Percentiles rank a stretch among this genome's conserved stretches.
Evolutionary conservation across 805 yeast species (phyloP).

Genomic region (Cyberlindnera bimundalis): DNA sequence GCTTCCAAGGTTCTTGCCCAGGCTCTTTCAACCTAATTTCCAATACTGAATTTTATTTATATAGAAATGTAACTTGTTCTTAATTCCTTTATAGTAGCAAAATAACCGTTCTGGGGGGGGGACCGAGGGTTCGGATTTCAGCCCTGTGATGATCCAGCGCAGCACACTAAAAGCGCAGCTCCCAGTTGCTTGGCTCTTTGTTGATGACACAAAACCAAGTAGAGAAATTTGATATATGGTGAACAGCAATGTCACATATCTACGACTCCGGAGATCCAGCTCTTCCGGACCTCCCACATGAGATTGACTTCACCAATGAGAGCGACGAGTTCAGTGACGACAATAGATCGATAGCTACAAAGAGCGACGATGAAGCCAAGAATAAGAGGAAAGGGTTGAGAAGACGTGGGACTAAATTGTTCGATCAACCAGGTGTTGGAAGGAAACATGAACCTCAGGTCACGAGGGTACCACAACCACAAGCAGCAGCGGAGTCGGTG

Average conservation of each 20-base stretch:
- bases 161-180: background rate
- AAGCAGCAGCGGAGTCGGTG: constrained; percentile 1
- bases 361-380: background rate
- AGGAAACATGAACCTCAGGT: background rate
- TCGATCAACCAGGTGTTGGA: background rate
- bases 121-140: background rate
- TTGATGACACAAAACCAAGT: no score
- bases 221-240: no score
- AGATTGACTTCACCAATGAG: constrained; percentile 20
- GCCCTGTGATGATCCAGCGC: background rate
- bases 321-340: constrained; percentile 25
- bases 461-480: background rate
- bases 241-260: constrained; percentile 12
- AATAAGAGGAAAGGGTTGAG: constrained; percentile 1
- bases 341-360: background rate
- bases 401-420: constrained; percentile 12
- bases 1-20: constrained; percentile 38
- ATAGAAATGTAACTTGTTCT: background rate
- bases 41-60: no score
- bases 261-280: constrained; percentile 42
- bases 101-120: background rate
- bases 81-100: no score
- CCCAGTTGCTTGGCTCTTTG: no score
- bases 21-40: constrained; percentile 8
- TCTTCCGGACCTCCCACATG: constrained; percentile 37